phyloP scores from a whole-genome alignment of 495 filamentous ascomycete species.

The Lepidopterella palustris region DNA sequence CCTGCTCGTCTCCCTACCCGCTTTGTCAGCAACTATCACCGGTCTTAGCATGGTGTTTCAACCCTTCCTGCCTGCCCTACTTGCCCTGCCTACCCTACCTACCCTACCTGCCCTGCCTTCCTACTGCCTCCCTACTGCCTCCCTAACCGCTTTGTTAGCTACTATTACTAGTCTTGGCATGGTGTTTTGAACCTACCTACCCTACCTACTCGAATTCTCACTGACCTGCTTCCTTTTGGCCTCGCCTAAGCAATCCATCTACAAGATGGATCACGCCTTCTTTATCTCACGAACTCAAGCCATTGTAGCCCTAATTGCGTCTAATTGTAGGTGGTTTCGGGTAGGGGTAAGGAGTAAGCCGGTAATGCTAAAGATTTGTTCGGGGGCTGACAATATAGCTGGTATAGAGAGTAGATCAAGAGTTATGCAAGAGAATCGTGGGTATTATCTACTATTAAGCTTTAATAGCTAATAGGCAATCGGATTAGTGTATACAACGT shows the following conservation, averaged over 20 bases:
- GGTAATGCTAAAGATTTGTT: background rate
- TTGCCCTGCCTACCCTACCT: no score
- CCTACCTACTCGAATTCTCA: background rate
- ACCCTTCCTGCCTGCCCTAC: no score
- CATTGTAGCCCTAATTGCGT: background rate
- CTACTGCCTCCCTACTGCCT: background rate
- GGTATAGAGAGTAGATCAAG: background rate
- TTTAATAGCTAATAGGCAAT: background rate
- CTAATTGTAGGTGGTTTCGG: background rate
- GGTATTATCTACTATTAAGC: background rate
- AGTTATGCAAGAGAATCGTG: background rate
- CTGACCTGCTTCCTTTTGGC: background rate
- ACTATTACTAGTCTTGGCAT: background rate
- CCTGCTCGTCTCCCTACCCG: no score
- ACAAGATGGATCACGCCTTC: no score
- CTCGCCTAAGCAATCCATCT: background rate
- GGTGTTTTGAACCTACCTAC: background rate
- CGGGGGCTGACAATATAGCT: background rate
- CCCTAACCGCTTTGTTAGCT: background rate
- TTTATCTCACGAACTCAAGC: no score
- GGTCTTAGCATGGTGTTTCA: no score
- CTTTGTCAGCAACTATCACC: no score
- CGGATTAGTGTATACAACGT: background rate
- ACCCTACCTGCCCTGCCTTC: no score
- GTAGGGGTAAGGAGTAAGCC: background rate